Evolutionary conservation across 116 monocot species (phyloP).

Genomic region (Papilionanthe hybrid): DNA sequence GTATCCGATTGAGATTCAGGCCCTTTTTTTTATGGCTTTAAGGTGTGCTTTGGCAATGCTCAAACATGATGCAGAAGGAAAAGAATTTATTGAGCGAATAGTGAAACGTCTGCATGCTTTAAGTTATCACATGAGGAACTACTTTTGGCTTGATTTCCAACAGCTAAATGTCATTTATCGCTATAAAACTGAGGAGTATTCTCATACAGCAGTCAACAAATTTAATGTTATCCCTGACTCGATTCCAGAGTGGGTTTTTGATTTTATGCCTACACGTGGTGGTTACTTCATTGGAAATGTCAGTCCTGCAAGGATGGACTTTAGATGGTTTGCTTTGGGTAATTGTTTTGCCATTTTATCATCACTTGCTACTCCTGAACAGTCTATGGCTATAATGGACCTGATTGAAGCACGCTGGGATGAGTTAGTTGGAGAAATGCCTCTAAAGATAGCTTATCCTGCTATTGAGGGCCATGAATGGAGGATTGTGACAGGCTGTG

Average conservation of each 20-base stretch:
- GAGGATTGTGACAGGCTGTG: slow-evolving; percentile 16
- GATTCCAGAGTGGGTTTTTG: slow-evolving; percentile 20
- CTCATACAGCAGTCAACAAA: slow-evolving; percentile 23
- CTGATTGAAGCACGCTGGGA: slow-evolving; percentile 25
- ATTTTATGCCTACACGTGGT: slow-evolving; percentile 19
- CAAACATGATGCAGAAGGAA: slow-evolving; percentile 21
- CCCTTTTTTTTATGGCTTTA: slow-evolving; percentile 24
- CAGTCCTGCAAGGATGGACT: slow-evolving; percentile 23
- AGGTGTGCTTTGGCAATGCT: slow-evolving; percentile 18
- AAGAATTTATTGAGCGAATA: slow-evolving; percentile 20
- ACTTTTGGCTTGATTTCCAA: slow-evolving; percentile 22
- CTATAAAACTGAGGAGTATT: slow-evolving; percentile 23
- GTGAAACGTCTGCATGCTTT: slow-evolving; percentile 26
- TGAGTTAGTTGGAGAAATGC: slow-evolving; percentile 21
- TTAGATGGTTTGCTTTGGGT: slow-evolving; percentile 19
- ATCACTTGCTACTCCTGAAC: slow-evolving; percentile 19
- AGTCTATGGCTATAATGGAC: slow-evolving; percentile 26
- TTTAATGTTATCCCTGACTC: slow-evolving; percentile 24
- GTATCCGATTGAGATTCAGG: slow-evolving; percentile 22
- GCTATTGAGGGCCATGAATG: slow-evolving; percentile 16
- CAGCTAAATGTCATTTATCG: slow-evolving; percentile 20
- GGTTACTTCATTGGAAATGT: slow-evolving; percentile 24
- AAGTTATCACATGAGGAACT: slow-evolving; percentile 26
- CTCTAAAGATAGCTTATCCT: slow-evolving; percentile 16
- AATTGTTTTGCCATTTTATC: slow-evolving; percentile 22